Evolutionary conservation across 2,329 filamentous ascomycete genomes (phyloP).

Genomic region (Pseudopithomyces chartarum): DNA sequence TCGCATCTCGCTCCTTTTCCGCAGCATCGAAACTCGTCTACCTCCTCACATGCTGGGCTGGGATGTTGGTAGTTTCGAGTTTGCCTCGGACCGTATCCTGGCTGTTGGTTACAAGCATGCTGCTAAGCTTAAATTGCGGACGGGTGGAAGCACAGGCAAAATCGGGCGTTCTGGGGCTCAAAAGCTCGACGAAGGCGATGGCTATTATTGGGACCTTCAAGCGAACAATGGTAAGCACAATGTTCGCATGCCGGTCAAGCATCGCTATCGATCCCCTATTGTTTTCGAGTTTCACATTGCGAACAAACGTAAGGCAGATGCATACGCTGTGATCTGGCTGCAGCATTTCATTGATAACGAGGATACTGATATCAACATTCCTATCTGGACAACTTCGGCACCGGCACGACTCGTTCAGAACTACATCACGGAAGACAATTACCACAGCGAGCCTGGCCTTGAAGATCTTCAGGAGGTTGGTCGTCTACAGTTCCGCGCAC

Average conservation of each 20-base stretch:
- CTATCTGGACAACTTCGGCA: conserved; percentile 84
- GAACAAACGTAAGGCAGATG: conserved; percentile 71
- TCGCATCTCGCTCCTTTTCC: conserved; percentile 86
- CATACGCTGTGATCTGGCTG: conserved; percentile 84
- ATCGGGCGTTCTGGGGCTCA: conserved; percentile 68
- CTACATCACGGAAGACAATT: conserved; percentile 84
- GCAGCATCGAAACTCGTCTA: conserved; percentile 82
- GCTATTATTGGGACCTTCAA: conserved; percentile 64
- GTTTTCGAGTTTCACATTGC: conserved; percentile 82
- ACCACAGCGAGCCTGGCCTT: conserved; percentile 70
- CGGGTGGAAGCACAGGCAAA: conserved; percentile 79
- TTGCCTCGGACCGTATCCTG: conserved; percentile 72
- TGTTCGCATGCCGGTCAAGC: conserved; percentile 84
- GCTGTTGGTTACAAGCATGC: conserved; percentile 66
- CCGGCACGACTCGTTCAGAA: conserved; percentile 82
- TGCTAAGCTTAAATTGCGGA: conserved; percentile 76
- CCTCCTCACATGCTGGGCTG: conserved; percentile 88
- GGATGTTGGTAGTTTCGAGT: conserved; percentile 95
- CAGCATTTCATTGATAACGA: conserved; percentile 83
- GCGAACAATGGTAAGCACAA: conserved; percentile 56
- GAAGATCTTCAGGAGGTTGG: conserved; percentile 79
- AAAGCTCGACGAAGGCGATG: conserved; percentile 62
- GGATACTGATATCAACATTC: conserved; percentile 78
- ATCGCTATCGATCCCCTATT: conserved; percentile 86
- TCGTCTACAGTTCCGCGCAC: conserved; percentile 76